Conservation (phyloP, 78 protist species). For the Fonticula alba region DNA sequence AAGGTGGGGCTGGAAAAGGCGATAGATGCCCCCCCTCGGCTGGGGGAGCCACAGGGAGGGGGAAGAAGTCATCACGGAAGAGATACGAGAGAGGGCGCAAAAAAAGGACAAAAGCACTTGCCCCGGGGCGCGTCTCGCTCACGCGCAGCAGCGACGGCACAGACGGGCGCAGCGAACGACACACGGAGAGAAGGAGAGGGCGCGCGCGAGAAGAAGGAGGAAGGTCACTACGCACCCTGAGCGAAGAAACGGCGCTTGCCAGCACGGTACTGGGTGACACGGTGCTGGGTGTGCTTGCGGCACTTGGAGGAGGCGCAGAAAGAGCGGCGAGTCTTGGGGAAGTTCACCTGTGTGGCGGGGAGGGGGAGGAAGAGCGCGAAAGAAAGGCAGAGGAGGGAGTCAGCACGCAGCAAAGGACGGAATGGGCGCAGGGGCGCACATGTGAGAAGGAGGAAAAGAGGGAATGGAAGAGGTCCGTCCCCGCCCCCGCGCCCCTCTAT, state of each 20-base stretch:
- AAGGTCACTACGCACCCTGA: slow-evolving; percentile 62
- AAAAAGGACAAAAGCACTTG: background rate
- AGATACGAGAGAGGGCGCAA: background rate
- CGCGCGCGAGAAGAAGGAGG: too few species aligned
- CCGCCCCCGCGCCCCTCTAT: too few species aligned
- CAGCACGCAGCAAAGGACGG: too few species aligned
- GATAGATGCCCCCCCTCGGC: too few species aligned
- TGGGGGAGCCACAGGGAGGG: too few species aligned
- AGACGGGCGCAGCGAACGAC: background rate
- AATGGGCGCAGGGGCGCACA: too few species aligned
- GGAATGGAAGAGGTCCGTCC: too few species aligned
- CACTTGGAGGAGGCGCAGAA: slow-evolving; percentile 70
- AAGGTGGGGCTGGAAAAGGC: background rate
- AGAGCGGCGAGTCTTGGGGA: slow-evolving; percentile 81
- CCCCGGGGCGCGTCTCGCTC: background rate
- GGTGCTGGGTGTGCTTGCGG: slow-evolving; percentile 70
- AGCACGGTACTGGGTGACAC: slow-evolving; percentile 91
- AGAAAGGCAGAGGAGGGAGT: too few species aligned
- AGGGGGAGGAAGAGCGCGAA: too few species aligned
- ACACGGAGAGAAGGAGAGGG: background rate
- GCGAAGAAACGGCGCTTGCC: slow-evolving; percentile 90
- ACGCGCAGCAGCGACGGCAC: too few species aligned
- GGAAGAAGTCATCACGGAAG: background rate
- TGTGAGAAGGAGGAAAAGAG: too few species aligned
- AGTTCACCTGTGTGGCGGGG: slow-evolving; percentile 82